Evolutionary conservation across 768 basidiomycete genomes (phyloP), one percentile per base, ranked within the genome.

Genomic region (Leccinum subgranulosum): DNA sequence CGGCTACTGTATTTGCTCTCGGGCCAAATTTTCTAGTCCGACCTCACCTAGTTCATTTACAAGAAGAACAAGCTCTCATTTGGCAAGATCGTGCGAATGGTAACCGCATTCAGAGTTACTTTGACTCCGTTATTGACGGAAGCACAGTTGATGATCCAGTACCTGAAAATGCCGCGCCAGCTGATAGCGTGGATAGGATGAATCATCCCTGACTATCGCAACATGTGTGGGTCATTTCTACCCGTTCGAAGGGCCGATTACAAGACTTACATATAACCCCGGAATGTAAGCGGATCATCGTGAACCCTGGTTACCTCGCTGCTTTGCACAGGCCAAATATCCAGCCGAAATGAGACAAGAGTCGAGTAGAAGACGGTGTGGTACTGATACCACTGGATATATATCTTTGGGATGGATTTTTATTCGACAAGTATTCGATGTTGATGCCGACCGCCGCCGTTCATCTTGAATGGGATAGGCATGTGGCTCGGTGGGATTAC

Each of bases 261-360:
- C 21, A 15, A 23, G 31, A 21, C 14, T 45, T 34, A 36, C 51
- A 15, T 15, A 43, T 21, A 84, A 83, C 79, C 45, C 78, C 80
- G 25, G 84, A 83, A 33, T 85, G 84, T 66, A 85, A 83, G 66
- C 75, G 86, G 25, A 76, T 86, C 19, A 80, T 88, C 33, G 74
- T 82, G 78, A 77, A 57, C 29, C 54, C 21, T 33, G n/a, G 33
- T 17, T 87, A 85, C 64, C 76, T 88, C 19, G 67, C 77, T n/a
- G 72, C 76, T 25, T 67, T 87, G 28, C 27, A 41, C 10, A 39
- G 36, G 27, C 75, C 81, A 1, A 86, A 88, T 66, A 80, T 87
- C 33, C 71, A 70, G 19, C 60, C 87, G 46, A 68, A 63, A 17
- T 84, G 52, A 36, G 36, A 55, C 7, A 14, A 21, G 2, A 8